Conservation (phyloP, 768 basidiomycete genomes). For the Auricularia auricula-judae region DNA sequence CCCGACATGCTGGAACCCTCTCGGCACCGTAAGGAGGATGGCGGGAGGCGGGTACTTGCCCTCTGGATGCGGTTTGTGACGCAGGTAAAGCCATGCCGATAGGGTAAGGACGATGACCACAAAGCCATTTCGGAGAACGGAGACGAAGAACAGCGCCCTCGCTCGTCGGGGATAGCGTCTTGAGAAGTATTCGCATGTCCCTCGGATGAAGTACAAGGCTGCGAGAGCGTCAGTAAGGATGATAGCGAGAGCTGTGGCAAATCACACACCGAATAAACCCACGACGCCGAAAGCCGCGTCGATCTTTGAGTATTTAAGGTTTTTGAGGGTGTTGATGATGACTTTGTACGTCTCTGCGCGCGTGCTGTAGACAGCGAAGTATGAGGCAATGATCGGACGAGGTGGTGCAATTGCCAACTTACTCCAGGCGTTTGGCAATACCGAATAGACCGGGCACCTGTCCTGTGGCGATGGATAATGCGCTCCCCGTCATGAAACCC, state of each 20-base stretch:
- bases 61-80: conserved; percentile 24
- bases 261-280: conserved; percentile 40
- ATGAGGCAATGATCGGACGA: background rate
- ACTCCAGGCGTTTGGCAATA: conserved; percentile 68
- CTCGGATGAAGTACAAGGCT: conserved; percentile 58
- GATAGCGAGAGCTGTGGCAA: background rate
- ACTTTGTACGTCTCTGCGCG: conserved; percentile 76
- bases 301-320: conserved; percentile 52
- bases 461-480: conserved; percentile 78
- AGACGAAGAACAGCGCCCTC: conserved; percentile 66
- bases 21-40: conserved; percentile 72
- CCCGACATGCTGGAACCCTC: conserved; percentile 55
- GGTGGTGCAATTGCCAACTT: conserved; percentile 17
- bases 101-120: conserved; percentile 81
- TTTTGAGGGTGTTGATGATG: conserved; percentile 87
- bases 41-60: conserved; percentile 70
- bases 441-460: conserved; percentile 90
- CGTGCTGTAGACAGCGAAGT: conserved; percentile 39
- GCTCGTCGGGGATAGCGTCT: conserved; percentile 58
- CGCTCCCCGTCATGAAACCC: conserved; percentile 92
- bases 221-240: conserved; percentile 10
- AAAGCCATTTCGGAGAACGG: conserved; percentile 72
- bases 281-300: conserved; percentile 89
- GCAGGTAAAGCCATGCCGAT: conserved; percentile 77
- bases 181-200: conserved; percentile 36